phyloP scores from a whole-genome alignment of 2,329 filamentous ascomycete genomes.

The Penicillium sp. region DNA sequence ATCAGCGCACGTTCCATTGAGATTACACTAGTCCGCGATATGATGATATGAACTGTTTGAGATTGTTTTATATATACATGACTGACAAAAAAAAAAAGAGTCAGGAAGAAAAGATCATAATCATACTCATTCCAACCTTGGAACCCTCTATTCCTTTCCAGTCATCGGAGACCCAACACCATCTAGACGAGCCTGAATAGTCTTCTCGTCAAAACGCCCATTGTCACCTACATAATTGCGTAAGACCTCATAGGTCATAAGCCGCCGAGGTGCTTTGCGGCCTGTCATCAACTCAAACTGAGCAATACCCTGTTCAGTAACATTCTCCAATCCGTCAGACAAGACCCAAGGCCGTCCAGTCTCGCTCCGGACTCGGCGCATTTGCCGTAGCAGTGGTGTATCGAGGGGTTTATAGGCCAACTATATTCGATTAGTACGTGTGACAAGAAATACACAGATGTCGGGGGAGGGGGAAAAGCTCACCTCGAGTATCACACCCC shows the following conservation, averaged over 20 bases:
- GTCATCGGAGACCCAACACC: slow-evolving; percentile 19
- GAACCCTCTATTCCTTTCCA: background rate
- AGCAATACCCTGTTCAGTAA: slow-evolving; percentile 76
- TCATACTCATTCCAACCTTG: background rate
- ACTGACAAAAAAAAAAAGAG: background rate
- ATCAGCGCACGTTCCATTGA: background rate
- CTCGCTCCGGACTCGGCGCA: slow-evolving; percentile 57
- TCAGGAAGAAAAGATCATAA: background rate
- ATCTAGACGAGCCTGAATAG: slow-evolving; percentile 35
- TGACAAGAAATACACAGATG: background rate
- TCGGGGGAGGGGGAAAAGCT: background rate
- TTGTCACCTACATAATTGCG: slow-evolving; percentile 35
- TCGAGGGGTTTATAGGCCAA: slow-evolving; percentile 68
- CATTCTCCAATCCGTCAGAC: slow-evolving; percentile 70
- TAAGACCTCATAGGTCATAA: slow-evolving; percentile 66
- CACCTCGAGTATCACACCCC: slow-evolving; percentile 72
- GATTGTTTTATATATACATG: background rate
- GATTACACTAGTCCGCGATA: background rate
- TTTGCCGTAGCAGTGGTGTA: slow-evolving; percentile 68
- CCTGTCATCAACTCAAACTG: slow-evolving; percentile 81
- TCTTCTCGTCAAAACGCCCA: slow-evolving; percentile 37
- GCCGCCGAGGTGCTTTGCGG: slow-evolving; percentile 63
- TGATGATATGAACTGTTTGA: background rate
- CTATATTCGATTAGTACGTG: slow-evolving; percentile 26
- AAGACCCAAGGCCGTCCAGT: slow-evolving; percentile 61